A percentile compares a stretch with the other conserved stretches of the same genome.
Evolutionary conservation across 805 yeast genomes (phyloP).

Genomic region (Candida ipomoeae): DNA sequence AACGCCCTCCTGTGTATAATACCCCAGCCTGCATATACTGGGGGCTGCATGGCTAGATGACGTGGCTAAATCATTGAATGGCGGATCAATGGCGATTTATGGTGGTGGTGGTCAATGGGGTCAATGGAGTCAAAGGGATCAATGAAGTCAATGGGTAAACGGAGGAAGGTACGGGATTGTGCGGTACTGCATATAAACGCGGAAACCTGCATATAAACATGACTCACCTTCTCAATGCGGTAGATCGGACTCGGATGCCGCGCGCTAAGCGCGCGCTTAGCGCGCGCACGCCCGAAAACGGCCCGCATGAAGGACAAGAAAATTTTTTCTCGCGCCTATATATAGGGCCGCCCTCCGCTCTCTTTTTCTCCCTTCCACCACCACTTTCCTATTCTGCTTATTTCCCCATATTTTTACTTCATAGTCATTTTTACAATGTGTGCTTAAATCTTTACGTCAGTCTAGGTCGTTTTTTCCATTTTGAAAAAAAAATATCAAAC

Average conservation of each 20-base stretch:
- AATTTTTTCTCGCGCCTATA: constrained; percentile 15
- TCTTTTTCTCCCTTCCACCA: constrained; percentile 1
- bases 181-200: too few species aligned
- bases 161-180: too few species aligned
- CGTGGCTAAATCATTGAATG: too few species aligned
- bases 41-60: too few species aligned
- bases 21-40: too few species aligned
- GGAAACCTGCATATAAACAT: background rate
- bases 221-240: constrained; percentile 1
- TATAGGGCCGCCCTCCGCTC: constrained; percentile 5
- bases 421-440: constrained; percentile 27
- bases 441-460: constrained; percentile 25
- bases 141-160: too few species aligned
- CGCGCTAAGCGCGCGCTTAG: background rate
- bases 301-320: constrained; percentile 7
- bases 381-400: constrained; percentile 8
- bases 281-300: constrained; percentile 1
- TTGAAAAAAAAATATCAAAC: constrained; percentile 13
- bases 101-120: too few species aligned
- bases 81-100: too few species aligned
- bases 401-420: constrained; percentile 8
- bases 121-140: too few species aligned
- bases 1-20: too few species aligned
- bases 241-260: background rate
- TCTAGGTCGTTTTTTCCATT: constrained; percentile 18